phyloP scores from a whole-genome alignment of 768 basidiomycete species.

The Lactarius tabidus region DNA sequence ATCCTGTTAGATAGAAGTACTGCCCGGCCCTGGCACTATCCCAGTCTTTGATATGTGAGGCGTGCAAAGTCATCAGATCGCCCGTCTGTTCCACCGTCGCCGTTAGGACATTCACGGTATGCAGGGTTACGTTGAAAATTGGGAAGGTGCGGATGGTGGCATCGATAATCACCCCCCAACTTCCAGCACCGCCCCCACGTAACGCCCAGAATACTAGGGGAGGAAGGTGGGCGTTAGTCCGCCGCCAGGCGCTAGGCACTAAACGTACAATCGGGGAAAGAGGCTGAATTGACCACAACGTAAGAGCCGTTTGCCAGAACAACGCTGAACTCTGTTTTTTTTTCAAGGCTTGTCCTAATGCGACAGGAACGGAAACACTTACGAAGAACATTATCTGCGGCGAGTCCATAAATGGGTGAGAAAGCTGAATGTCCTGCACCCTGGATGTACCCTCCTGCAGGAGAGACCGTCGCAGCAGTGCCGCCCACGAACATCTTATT shows the following conservation, averaged over 20 bases:
- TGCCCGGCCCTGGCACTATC: slow-evolving; percentile 1
- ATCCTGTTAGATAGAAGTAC: slow-evolving; percentile 33
- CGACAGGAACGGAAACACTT: neutral
- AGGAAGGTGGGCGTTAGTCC: neutral
- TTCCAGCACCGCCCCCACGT: slow-evolving; percentile 29
- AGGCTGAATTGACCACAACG: slow-evolving; percentile 1
- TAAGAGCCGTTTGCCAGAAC: slow-evolving; percentile 16
- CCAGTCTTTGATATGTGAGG: slow-evolving; percentile 15
- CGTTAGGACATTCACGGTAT: slow-evolving; percentile 30
- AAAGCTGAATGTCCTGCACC: slow-evolving; percentile 29
- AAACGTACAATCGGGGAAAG: slow-evolving; percentile 15
- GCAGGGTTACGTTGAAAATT: slow-evolving; percentile 32
- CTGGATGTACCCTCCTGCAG: slow-evolving; percentile 29
- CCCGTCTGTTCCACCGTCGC: slow-evolving; percentile 38
- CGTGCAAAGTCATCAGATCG: slow-evolving; percentile 33
- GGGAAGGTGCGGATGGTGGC: slow-evolving; percentile 37
- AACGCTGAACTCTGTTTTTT: slow-evolving; percentile 4
- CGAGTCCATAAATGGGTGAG: slow-evolving; percentile 27
- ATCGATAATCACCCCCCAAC: slow-evolving; percentile 39
- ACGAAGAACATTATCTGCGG: slow-evolving; percentile 30
- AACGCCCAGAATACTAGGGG: slow-evolving; percentile 28
- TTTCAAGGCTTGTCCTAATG: neutral
- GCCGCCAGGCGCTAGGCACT: neutral
- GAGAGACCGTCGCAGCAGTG: slow-evolving; percentile 26
- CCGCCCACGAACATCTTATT: slow-evolving; percentile 29